These are phyloP conservation scores for Tuber aestivum DNA, from an alignment of 495 filamentous ascomycete genomes.

Conservation along the genomic window DNA sequence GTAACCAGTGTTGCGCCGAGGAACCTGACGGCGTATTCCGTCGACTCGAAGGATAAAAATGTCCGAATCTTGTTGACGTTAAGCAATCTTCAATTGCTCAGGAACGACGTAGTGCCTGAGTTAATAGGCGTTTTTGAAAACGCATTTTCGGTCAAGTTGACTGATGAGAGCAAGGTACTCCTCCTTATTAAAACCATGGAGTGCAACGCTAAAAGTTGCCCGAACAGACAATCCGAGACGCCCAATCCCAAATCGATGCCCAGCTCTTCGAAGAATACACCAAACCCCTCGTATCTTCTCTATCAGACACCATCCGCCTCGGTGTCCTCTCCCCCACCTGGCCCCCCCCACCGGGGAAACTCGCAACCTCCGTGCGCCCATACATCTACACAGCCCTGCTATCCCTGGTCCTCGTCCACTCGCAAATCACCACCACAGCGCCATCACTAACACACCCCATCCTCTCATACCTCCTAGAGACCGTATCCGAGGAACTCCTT, in stretches of 20 bases:
- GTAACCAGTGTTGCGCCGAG: conserved; percentile 23
- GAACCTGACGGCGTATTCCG: conserved; percentile 36
- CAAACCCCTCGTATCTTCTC: conserved; percentile 57
- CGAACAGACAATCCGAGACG: conserved; percentile 69
- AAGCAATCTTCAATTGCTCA: conserved; percentile 75
- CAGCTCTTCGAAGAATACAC: conserved; percentile 89
- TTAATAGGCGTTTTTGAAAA: conserved; percentile 83
- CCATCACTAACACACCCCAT: conserved; percentile 64
- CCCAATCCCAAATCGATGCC: conserved; percentile 79
- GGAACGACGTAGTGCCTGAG: conserved; percentile 68
- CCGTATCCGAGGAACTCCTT: conserved; percentile 64
- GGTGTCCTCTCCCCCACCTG: conserved; percentile 67
- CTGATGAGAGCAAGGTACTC: conserved; percentile 67
- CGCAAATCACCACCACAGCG: conserved; percentile 79
- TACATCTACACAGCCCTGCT: conserved; percentile 87
- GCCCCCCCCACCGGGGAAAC: conserved; percentile 55
- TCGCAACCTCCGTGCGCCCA: conserved; percentile 68
- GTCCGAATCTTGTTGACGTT: conserved; percentile 89
- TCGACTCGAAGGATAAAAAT: conserved; percentile 53
- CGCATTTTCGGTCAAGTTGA: conserved; percentile 80
- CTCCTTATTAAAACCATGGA: not conserved
- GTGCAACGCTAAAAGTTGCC: not conserved
- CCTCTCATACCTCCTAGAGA: conserved; percentile 72
- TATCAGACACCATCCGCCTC: conserved; percentile 60
- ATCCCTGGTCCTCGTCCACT: conserved; percentile 77